phyloP scores from a whole-genome alignment of 805 yeast species.

The Saturnispora zaruensis region DNA sequence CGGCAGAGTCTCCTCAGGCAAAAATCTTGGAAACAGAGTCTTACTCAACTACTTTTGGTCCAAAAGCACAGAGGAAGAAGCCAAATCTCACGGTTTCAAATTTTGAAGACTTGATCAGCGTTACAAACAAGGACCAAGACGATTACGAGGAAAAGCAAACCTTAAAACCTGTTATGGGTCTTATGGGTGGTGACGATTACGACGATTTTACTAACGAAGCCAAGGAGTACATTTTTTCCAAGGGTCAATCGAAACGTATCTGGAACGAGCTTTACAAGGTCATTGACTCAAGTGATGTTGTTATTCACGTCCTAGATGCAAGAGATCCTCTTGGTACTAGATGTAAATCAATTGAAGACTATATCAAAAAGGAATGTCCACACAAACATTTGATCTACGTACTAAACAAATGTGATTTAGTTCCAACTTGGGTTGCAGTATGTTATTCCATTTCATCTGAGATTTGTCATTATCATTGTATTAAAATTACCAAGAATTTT shows the following conservation, averaged over 20 bases:
- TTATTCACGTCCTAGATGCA: constrained; percentile 92
- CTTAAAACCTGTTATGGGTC: constrained; percentile 63
- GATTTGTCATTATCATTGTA: constrained; percentile 11
- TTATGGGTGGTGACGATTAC: constrained; percentile 63
- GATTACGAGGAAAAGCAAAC: constrained; percentile 69
- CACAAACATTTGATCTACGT: constrained; percentile 94
- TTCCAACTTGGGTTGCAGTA: constrained; percentile 99
- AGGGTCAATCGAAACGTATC: constrained; percentile 96
- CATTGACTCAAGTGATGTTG: constrained; percentile 95
- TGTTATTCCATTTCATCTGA: constrained; percentile 45
- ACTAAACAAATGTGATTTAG: constrained; percentile 93
- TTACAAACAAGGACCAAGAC: constrained; percentile 48
- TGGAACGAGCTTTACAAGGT: constrained; percentile 98
- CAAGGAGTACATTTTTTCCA: constrained; percentile 89
- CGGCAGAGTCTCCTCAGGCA: constrained; percentile 66
- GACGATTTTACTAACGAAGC: constrained; percentile 88
- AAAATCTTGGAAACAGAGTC: constrained; percentile 85
- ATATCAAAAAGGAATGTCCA: constrained; percentile 86
- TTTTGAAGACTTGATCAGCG: constrained; percentile 66
- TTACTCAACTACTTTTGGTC: constrained; percentile 78
- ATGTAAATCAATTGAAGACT: constrained; percentile 87
- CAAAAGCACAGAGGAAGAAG: constrained; percentile 87
- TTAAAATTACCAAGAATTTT: constrained; percentile 62
- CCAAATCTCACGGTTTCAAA: constrained; percentile 71
- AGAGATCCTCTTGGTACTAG: constrained; percentile 96